Percentiles rank a stretch among this genome's conserved stretches.
phyloP scores from a whole-genome alignment of 2,329 filamentous ascomycete genomes.

The Fusarium solani-melongenae region DNA sequence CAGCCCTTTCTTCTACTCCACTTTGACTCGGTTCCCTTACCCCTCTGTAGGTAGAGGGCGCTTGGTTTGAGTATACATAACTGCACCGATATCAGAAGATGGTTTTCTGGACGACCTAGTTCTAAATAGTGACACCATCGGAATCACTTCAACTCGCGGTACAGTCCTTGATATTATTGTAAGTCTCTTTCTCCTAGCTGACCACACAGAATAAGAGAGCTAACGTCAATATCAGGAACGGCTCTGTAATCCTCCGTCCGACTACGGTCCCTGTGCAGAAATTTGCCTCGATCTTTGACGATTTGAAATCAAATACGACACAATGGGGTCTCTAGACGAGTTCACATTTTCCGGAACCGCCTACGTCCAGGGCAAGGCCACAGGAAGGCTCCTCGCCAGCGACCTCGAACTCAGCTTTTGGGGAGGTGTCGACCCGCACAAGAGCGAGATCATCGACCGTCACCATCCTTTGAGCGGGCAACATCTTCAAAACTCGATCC shows the following conservation, averaged over 20 bases:
- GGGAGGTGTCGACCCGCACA: constrained; percentile 55
- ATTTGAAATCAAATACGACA: neutral
- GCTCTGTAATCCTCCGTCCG: neutral
- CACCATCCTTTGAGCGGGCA: constrained; percentile 54
- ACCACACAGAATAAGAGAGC: neutral
- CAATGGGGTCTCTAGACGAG: constrained; percentile 17
- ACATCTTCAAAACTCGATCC: constrained; percentile 46
- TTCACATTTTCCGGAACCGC: constrained; percentile 18
- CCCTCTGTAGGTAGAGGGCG: neutral
- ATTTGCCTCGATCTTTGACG: neutral
- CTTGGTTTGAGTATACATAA: neutral
- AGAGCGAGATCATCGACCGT: constrained; percentile 55
- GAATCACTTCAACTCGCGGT: neutral
- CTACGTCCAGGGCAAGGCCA: constrained; percentile 40
- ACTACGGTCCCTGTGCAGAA: neutral
- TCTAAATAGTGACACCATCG: neutral
- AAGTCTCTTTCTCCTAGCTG: neutral
- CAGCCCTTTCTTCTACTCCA: neutral
- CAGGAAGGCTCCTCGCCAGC: constrained; percentile 45
- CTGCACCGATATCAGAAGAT: neutral
- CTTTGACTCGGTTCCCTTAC: neutral
- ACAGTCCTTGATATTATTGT: neutral
- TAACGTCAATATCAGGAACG: neutral
- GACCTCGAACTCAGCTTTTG: constrained; percentile 55
- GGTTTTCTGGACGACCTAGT: neutral